Evolutionary conservation across 2,329 filamentous ascomycete species (phyloP).

Genomic region (Ophiostoma triangulosporum): DNA sequence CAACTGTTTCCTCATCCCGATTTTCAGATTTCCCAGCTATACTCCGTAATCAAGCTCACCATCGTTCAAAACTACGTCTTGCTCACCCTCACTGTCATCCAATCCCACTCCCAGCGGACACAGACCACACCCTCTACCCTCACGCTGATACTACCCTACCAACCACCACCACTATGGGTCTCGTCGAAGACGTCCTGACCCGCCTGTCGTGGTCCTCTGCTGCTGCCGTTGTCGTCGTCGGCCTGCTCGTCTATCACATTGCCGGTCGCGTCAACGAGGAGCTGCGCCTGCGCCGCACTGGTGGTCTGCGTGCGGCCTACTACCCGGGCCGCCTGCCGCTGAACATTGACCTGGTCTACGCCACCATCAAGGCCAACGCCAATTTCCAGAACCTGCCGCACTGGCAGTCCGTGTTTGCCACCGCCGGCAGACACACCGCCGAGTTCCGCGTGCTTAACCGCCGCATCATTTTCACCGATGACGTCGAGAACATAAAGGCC

Average conservation of each 20-base stretch:
- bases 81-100: neutral
- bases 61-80: neutral
- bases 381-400: slow-evolving; percentile 44
- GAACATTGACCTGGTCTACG: slow-evolving; percentile 53
- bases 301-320: slow-evolving; percentile 4
- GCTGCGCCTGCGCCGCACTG: slow-evolving; percentile 9
- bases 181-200: slow-evolving; percentile 35
- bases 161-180: slow-evolving; percentile 26
- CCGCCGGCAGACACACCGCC: slow-evolving; percentile 37
- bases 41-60: too few species aligned
- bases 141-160: neutral
- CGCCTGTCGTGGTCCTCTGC: slow-evolving; percentile 29
- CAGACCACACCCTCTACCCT: neutral
- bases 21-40: too few species aligned
- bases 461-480: slow-evolving; percentile 61
- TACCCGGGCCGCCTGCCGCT: slow-evolving; percentile 7
- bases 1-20: too few species aligned
- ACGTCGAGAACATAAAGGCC: slow-evolving; percentile 85
- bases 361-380: slow-evolving; percentile 38
- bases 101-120: neutral
- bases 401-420: slow-evolving; percentile 42
- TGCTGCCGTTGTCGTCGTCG: slow-evolving; percentile 24
- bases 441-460: slow-evolving; percentile 42
- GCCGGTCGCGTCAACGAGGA: slow-evolving; percentile 4
- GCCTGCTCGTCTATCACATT: slow-evolving; percentile 22